A percentile compares a stretch with the other conserved stretches of the same genome.
phyloP scores from a whole-genome alignment of 1,139 yeast genomes.

The Petasospora fabianii region DNA sequence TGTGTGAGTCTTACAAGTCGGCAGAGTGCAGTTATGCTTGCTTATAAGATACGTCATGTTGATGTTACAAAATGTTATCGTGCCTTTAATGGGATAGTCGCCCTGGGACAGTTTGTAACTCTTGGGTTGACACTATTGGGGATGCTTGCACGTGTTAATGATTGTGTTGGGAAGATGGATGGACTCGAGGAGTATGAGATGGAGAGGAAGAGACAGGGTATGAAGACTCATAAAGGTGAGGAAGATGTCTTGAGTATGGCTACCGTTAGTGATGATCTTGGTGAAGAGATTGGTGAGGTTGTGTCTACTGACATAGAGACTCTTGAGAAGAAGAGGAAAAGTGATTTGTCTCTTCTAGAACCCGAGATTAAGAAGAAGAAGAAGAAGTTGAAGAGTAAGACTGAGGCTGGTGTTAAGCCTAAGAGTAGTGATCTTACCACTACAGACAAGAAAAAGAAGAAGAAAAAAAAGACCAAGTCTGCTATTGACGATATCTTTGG shows the following conservation, averaged over 20 bases:
- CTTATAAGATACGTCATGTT: conserved; percentile 26
- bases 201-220: background rate
- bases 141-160: conserved; percentile 44
- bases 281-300: conserved; percentile 15
- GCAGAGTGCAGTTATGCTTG: background rate
- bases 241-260: conserved; percentile 3
- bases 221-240: conserved; percentile 9
- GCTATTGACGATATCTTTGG: conserved; percentile 64
- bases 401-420: background rate
- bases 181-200: conserved; percentile 16
- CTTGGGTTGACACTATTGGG: conserved; percentile 73
- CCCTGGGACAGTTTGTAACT: conserved; percentile 74
- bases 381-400: conserved; percentile 8
- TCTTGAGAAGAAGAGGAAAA: conserved; percentile 14
- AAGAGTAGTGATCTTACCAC: background rate
- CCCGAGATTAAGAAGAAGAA: background rate
- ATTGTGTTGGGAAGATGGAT: conserved; percentile 14
- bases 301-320: conserved; percentile 1
- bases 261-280: conserved; percentile 29
- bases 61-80: conserved; percentile 50
- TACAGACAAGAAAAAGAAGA: conserved; percentile 37
- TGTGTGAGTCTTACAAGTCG: background rate
- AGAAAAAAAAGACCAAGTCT: conserved; percentile 42
- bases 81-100: conserved; percentile 63
- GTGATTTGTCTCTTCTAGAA: conserved; percentile 8